phyloP scores from a whole-genome alignment of 1,139 yeast genomes.

The Blastobotrys buckinghamii region DNA sequence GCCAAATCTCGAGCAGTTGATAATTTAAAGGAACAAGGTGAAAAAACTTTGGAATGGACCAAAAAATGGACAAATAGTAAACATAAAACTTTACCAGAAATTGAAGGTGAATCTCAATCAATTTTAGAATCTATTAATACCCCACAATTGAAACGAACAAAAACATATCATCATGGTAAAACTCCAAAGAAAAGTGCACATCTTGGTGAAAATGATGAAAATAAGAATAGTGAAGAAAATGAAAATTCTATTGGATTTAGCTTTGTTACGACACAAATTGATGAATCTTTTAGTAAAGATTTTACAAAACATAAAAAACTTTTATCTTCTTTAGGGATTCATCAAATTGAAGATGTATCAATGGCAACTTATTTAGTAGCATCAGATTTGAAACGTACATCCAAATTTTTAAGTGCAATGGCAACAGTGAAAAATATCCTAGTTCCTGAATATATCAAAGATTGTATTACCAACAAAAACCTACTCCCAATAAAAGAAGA shows the following conservation, averaged over 20 bases:
- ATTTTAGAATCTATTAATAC: neutral
- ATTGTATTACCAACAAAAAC: constrained; percentile 18
- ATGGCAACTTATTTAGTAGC: constrained; percentile 45
- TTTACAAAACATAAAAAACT: constrained; percentile 10
- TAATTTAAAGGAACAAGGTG: constrained; percentile 2
- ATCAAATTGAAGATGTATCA: constrained; percentile 26
- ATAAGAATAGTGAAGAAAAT: too few relatives aligned
- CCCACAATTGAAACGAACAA: neutral
- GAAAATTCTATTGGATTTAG: constrained; percentile 13
- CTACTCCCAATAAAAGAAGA: constrained; percentile 22
- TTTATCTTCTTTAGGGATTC: neutral
- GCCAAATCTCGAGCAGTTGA: constrained; percentile 10
- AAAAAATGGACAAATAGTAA: neutral
- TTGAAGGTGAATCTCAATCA: neutral
- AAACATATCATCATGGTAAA: neutral
- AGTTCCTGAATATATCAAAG: constrained; percentile 29
- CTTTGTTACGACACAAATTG: constrained; percentile 23
- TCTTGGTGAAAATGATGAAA: neutral
- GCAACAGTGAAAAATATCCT: constrained; percentile 39
- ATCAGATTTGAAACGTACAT: constrained; percentile 76
- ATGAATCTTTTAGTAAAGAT: constrained; percentile 6
- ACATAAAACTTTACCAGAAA: neutral
- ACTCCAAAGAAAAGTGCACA: neutral
- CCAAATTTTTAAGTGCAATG: constrained; percentile 60
- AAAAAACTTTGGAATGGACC: neutral